Base-by-base conservation (phyloP, 2,329 filamentous ascomycete species). In the Tolypocladium pustulatum region DNA sequence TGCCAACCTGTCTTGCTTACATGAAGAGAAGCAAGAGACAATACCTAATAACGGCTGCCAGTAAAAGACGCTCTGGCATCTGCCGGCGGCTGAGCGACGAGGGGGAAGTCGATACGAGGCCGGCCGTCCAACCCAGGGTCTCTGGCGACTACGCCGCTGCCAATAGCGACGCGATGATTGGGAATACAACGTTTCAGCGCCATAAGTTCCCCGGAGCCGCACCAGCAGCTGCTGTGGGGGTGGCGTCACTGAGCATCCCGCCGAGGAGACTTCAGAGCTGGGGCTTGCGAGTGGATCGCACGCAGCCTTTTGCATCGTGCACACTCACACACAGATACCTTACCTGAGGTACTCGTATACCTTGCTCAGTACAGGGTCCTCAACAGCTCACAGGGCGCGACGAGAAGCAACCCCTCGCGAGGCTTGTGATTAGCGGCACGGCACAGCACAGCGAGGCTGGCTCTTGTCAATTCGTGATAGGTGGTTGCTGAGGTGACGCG, bases 101-200 rank as follows among this genome's bases (percentile, higher is more conserved):
- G 4, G 32, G 5, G 32, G 9, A 9, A 5, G 4, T 34, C 32
- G 5, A 34, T 9, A 4, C 32, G 32, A n/a, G n/a, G n/a, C n/a
- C n/a, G n/a, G n/a, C n/a, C 49, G 10, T 36, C 20, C 20, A 56
- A 51, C 46, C 17, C 36, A 52, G 51, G 56, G 59, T 15, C 15
- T n/a, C 54, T 20, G 38, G 22, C 36, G n/a, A 27, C 49, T 12
- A 27, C 25, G 25, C 15, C 8, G 34, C n/a, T 46, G 46, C 60
- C 61, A 62, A 62, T 62, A 41, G 59, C 22, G 40, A 25, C 32
- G 49, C 27, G 13, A 40, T 6, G 36, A 62, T 61, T 62, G 57
- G 40, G 56, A 57, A 68, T 62, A 12, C 41, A 66, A 69, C 67
- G 68, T 69, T 69, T 58, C 68, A 69, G 64, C 56, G 63, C 63